Base-by-base conservation (phyloP, 2,329 filamentous ascomycete species). In the Colletotrichum godetiae region DNA sequence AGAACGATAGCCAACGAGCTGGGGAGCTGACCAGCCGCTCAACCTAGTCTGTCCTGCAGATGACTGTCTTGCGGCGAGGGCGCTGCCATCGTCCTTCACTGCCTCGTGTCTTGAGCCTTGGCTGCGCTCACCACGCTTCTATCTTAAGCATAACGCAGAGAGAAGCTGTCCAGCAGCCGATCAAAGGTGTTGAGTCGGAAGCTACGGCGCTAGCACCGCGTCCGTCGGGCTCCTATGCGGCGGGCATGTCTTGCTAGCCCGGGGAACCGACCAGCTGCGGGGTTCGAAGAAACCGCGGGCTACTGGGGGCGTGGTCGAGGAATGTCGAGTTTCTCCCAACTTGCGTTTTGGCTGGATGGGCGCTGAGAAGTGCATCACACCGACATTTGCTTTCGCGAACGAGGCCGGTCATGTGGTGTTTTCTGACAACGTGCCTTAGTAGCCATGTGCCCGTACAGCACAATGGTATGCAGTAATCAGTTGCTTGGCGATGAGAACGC, bases 391-490 rank as follows among this genome's bases (percentile, higher is more conserved):
- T 15, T 59, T 59, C 24, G 67, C 55, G 58, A 19, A 33, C 22
- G 52, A 56, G 33, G 52, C 22, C 57, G 22, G 65, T 74, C 72
- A 74, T 72, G 62, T 72, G 72, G 68, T 72, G 72, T 62, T 53
- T 29, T 37, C 37, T 58, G 52, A 15, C 22, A 19, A 52, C 61
- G 42, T 49, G 53, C 49, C 62, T 53, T 52, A 33, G 27, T 60
- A 62, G 55, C 67, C 55, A 56, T 27, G 61, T 60, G 31, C 56
- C 27, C 37, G 37, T n/a, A 27, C 27, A 55, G 33, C n/a, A 10
- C 46, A 55, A 59, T 66, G 56, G 53, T 57, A 62, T 49, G 35
- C 33, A 11, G n/a, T 19, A 52, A 53, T 68, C 46, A 27, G 24
- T 69, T 29, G 31, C 72, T 46, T 55, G 46, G n/a, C 24, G 35